Percentiles rank a stretch among this genome's conserved stretches.
phyloP scores from a whole-genome alignment of 139 green algal genomes.

The Spirogloea muscicola region DNA sequence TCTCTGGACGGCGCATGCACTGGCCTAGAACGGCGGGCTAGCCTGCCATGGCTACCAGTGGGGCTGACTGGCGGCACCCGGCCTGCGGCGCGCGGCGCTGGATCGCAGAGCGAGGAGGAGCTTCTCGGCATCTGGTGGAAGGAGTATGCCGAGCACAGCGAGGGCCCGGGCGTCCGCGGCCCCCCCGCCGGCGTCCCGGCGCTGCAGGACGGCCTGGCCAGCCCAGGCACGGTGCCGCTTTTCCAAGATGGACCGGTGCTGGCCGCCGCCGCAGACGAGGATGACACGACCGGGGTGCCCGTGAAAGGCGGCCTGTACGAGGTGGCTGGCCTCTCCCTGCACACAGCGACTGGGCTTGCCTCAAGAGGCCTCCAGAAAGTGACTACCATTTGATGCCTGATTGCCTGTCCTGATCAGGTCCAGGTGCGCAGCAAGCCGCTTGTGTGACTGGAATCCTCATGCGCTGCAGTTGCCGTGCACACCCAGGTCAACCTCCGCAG shows the following conservation, averaged over 20 bases:
- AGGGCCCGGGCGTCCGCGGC: slow-evolving; percentile 4
- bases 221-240: background rate
- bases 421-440: too few species aligned
- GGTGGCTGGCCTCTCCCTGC: slow-evolving; percentile 16
- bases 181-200: background rate
- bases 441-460: too few species aligned
- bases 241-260: background rate
- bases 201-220: background rate
- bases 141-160: slow-evolving; percentile 39
- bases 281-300: slow-evolving; percentile 23
- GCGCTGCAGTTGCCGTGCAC: too few species aligned
- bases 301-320: slow-evolving; percentile 43
- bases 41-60: too few species aligned
- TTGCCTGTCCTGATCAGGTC: too few species aligned
- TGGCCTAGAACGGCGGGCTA: too few species aligned
- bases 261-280: background rate
- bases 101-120: slow-evolving; percentile 37
- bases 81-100: too few species aligned
- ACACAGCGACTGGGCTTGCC: too few species aligned
- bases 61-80: background rate
- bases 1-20: too few species aligned
- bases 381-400: too few species aligned
- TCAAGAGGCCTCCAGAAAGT: too few species aligned
- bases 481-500: slow-evolving; percentile 25
- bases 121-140: slow-evolving; percentile 33